Conservation (phyloP, 2,329 filamentous ascomycete species). For the Bipolaris cookei region DNA sequence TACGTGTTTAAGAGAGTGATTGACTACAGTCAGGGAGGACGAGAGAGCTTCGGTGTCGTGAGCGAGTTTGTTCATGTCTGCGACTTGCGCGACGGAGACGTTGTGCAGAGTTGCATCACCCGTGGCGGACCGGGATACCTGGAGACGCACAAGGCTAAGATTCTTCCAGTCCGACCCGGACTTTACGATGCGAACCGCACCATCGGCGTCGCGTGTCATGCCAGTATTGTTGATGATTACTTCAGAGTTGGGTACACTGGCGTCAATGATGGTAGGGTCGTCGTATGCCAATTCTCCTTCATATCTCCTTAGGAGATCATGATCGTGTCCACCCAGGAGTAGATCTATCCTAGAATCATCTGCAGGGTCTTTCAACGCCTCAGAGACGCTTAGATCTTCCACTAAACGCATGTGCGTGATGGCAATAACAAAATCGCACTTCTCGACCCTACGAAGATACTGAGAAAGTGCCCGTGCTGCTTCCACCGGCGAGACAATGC, state of each 20-base stretch:
- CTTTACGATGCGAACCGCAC: neutral
- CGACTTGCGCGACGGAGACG: too few species aligned
- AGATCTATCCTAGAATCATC: neutral
- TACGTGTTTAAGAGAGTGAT: too few species aligned
- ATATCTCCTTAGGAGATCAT: neutral
- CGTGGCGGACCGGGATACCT: too few species aligned
- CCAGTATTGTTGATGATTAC: too few species aligned
- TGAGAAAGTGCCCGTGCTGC: neutral
- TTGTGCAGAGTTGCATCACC: too few species aligned
- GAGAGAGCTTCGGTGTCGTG: too few species aligned
- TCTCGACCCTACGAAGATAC: neutral
- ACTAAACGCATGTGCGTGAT: neutral
- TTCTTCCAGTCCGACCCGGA: neutral
- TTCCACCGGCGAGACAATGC: neutral
- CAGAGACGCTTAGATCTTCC: neutral
- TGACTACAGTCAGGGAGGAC: too few species aligned
- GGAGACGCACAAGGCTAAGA: too few species aligned
- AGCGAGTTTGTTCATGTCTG: too few species aligned
- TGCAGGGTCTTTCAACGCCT: neutral
- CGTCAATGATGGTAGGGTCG: neutral
- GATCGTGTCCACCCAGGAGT: neutral
- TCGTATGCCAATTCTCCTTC: neutral
- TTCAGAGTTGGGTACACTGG: too few species aligned
- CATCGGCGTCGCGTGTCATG: too few species aligned
- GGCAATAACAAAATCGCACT: neutral